Conservation (phyloP, 495 filamentous ascomycete genomes). For the Penicillium verhagenii region DNA sequence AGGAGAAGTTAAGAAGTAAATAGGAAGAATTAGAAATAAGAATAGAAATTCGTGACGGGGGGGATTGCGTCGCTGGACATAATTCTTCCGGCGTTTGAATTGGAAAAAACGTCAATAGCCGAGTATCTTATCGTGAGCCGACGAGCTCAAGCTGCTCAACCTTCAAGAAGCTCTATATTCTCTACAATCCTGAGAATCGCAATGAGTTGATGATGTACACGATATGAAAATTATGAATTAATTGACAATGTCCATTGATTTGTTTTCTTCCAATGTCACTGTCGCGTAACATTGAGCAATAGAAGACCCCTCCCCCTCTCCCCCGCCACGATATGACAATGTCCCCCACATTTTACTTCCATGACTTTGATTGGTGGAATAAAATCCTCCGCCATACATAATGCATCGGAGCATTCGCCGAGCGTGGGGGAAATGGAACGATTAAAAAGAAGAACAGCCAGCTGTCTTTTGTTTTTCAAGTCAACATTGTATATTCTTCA, state of each 20-base stretch:
- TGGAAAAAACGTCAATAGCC: slow-evolving; percentile 29
- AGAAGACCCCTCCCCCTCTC: not conserved
- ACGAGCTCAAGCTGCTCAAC: not conserved
- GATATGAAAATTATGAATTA: not conserved
- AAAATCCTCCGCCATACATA: slow-evolving; percentile 24
- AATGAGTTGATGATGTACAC: not conserved
- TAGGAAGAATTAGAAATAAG: slow-evolving; percentile 12
- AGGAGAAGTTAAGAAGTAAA: not conserved
- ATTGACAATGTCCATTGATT: not conserved
- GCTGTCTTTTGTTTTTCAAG: not conserved
- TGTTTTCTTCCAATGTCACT: not conserved
- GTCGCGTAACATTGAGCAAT: too few species aligned
- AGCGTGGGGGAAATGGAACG: slow-evolving; percentile 23
- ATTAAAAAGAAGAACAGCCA: slow-evolving; percentile 1
- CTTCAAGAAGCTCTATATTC: not conserved
- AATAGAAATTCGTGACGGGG: slow-evolving; percentile 7
- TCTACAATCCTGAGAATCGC: not conserved
- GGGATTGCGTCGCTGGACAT: slow-evolving; percentile 20
- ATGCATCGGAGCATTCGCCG: slow-evolving; percentile 24
- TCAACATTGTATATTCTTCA: not conserved
- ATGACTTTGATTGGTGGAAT: slow-evolving; percentile 23
- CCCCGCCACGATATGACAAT: too few species aligned
- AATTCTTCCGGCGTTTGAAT: slow-evolving; percentile 32
- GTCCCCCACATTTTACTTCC: slow-evolving; percentile 22
- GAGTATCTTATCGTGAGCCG: slow-evolving; percentile 21